Conservation (phyloP, 176 grass and related monocot genomes). For the Raddia distichophylla region DNA sequence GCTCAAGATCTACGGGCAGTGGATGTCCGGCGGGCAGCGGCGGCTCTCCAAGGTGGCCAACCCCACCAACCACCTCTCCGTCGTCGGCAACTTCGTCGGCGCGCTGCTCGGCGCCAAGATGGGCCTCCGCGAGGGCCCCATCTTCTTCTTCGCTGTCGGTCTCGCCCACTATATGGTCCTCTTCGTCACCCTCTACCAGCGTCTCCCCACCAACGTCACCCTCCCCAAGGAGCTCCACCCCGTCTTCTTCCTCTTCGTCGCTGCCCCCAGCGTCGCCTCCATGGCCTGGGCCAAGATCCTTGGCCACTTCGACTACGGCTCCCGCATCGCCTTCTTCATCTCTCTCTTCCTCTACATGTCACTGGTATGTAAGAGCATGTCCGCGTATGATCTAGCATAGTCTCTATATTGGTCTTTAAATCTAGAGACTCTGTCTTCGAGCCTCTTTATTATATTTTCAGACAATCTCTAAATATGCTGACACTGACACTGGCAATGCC, state of each 20-base stretch:
- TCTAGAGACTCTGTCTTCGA: no score
- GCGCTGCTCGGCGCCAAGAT: constrained; percentile 77
- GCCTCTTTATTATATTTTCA: no score
- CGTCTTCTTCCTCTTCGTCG: constrained; percentile 97
- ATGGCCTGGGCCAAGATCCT: constrained; percentile 91
- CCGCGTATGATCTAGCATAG: no score
- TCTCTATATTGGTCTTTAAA: no score
- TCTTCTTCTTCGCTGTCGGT: constrained; percentile 91
- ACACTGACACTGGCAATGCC: background rate
- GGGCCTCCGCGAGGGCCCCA: constrained; percentile 76
- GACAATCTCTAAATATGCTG: no score
- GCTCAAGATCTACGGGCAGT: constrained; percentile 98
- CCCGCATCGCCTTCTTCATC: constrained; percentile 85
- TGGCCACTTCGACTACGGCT: constrained; percentile 68
- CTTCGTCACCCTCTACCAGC: constrained; percentile 98
- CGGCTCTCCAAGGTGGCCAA: constrained; percentile 92
- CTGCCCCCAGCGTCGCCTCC: constrained; percentile 78
- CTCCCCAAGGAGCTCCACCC: constrained; percentile 97
- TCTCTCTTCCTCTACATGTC: constrained; percentile 91
- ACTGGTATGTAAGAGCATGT: constrained; percentile 44
- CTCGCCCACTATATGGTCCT: constrained; percentile 91
- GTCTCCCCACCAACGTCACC: constrained; percentile 83
- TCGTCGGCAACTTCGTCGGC: constrained; percentile 94
- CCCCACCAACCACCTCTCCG: constrained; percentile 84
- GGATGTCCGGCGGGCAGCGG: constrained; percentile 82